A percentile compares a stretch with the other conserved stretches of the same genome.
Conservation (phyloP, 1,139 yeast species). For the Blastobotrys indianensis region DNA sequence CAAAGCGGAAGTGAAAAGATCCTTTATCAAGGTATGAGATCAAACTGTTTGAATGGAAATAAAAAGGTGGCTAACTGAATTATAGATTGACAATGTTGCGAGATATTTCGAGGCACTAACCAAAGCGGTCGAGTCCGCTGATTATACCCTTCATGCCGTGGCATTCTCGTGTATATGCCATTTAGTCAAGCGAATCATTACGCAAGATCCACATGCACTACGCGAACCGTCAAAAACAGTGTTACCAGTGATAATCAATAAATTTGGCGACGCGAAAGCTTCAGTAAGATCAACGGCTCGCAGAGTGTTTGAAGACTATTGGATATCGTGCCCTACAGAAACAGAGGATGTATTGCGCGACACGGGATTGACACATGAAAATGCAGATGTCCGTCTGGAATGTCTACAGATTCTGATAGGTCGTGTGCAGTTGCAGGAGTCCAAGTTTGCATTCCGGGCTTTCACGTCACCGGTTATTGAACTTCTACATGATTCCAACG, state of each 20-base stretch:
- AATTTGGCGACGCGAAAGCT: constrained; percentile 46
- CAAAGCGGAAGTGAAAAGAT: constrained; percentile 62
- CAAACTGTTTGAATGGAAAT: not conserved
- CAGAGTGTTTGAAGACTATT: constrained; percentile 57
- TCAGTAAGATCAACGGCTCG: constrained; percentile 46
- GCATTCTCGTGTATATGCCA: constrained; percentile 71
- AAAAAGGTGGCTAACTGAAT: not conserved
- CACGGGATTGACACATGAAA: constrained; percentile 46
- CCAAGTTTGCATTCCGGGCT: constrained; percentile 39
- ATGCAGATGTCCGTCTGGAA: constrained; percentile 41
- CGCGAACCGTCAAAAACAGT: constrained; percentile 45
- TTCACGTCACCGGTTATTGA: constrained; percentile 40
- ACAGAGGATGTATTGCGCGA: constrained; percentile 48
- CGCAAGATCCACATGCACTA: constrained; percentile 60
- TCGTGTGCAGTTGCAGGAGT: constrained; percentile 35
- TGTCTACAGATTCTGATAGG: constrained; percentile 36
- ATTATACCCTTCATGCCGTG: constrained; percentile 40
- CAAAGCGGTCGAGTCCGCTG: constrained; percentile 41
- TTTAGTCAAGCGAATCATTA: constrained; percentile 65
- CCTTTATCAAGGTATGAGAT: constrained; percentile 4
- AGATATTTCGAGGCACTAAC: constrained; percentile 54
- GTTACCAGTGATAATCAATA: constrained; percentile 52
- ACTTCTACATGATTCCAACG: constrained; percentile 35
- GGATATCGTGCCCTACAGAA: constrained; percentile 55
- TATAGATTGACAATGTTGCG: constrained; percentile 37